phyloP scores from a whole-genome alignment of 495 filamentous ascomycete species.

The Pyrenula massariospora region DNA sequence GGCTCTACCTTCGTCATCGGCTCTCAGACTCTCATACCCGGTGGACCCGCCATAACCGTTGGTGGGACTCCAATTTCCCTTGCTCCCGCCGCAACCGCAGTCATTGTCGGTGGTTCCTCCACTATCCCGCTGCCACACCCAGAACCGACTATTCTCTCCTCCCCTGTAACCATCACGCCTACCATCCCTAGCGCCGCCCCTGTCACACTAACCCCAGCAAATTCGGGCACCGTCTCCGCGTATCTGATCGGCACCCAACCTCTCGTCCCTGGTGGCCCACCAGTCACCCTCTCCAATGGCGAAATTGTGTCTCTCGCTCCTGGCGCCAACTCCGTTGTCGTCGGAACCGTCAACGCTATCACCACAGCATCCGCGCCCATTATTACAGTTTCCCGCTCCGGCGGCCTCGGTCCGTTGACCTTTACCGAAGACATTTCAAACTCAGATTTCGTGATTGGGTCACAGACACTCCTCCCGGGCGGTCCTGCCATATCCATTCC shows the following conservation, averaged over 20 bases:
- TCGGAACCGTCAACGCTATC: neutral
- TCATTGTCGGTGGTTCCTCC: neutral
- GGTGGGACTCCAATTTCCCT: slow-evolving; percentile 10
- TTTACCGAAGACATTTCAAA: neutral
- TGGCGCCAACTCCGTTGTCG: neutral
- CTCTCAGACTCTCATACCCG: slow-evolving; percentile 9
- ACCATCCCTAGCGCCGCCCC: neutral
- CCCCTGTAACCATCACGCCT: neutral
- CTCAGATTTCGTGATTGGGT: slow-evolving; percentile 3
- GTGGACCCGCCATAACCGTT: slow-evolving; percentile 7
- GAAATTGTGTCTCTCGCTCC: slow-evolving; percentile 3
- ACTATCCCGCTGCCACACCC: neutral
- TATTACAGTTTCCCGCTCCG: neutral
- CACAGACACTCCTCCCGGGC: slow-evolving; percentile 11
- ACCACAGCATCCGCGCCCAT: neutral
- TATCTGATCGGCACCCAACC: slow-evolving; percentile 1
- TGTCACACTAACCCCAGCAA: neutral
- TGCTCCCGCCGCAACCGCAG: neutral
- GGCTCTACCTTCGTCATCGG: slow-evolving; percentile 3
- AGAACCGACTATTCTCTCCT: neutral
- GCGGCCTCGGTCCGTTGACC: neutral
- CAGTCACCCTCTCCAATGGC: slow-evolving; percentile 3
- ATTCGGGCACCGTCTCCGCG: neutral
- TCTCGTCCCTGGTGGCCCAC: slow-evolving; percentile 1
- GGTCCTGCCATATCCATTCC: slow-evolving; percentile 7